A percentile compares a stretch with the other conserved stretches of the same genome.
Evolutionary conservation across 2,329 filamentous ascomycete species (phyloP).

Genomic region (Annulohypoxylon truncatum): DNA sequence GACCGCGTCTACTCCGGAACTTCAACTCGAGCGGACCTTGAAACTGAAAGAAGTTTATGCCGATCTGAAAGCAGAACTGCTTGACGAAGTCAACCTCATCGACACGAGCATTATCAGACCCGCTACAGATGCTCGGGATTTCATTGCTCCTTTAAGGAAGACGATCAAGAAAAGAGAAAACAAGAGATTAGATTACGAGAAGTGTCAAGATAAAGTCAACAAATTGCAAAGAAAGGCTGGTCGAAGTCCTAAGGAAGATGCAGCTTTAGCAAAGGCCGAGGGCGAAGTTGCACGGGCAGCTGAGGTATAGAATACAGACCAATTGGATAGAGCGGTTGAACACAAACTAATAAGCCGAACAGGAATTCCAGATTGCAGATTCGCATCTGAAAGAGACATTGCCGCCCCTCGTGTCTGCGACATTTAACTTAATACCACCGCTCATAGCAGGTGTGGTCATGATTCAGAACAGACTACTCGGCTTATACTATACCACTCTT

Average conservation of each 20-base stretch:
- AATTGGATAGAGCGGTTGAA: background rate
- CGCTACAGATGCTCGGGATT: slow-evolving; percentile 75
- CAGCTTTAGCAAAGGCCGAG: slow-evolving; percentile 76
- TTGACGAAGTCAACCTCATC: slow-evolving; percentile 77
- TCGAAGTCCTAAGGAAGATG: slow-evolving; percentile 78
- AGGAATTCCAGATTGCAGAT: slow-evolving; percentile 81
- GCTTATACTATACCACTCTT: slow-evolving; percentile 80
- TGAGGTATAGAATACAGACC: slow-evolving; percentile 63
- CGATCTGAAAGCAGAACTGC: slow-evolving; percentile 77
- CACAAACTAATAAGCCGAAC: slow-evolving; percentile 28
- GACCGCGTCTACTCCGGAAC: slow-evolving; percentile 69
- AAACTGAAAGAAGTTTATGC: slow-evolving; percentile 74
- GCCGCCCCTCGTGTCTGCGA: slow-evolving; percentile 75
- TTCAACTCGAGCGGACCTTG: slow-evolving; percentile 72
- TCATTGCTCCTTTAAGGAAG: slow-evolving; percentile 78
- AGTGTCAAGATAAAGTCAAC: slow-evolving; percentile 77
- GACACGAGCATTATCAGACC: slow-evolving; percentile 77
- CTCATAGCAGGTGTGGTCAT: slow-evolving; percentile 77
- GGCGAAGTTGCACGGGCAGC: slow-evolving; percentile 73
- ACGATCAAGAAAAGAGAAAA: slow-evolving; percentile 88
- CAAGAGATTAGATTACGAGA: slow-evolving; percentile 83
- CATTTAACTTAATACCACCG: slow-evolving; percentile 79
- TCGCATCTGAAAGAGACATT: slow-evolving; percentile 77
- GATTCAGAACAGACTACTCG: slow-evolving; percentile 82
- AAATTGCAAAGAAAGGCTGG: slow-evolving; percentile 76